Base-by-base conservation (phyloP, 2,329 filamentous ascomycete species). In the Colletotrichum destructivum region DNA sequence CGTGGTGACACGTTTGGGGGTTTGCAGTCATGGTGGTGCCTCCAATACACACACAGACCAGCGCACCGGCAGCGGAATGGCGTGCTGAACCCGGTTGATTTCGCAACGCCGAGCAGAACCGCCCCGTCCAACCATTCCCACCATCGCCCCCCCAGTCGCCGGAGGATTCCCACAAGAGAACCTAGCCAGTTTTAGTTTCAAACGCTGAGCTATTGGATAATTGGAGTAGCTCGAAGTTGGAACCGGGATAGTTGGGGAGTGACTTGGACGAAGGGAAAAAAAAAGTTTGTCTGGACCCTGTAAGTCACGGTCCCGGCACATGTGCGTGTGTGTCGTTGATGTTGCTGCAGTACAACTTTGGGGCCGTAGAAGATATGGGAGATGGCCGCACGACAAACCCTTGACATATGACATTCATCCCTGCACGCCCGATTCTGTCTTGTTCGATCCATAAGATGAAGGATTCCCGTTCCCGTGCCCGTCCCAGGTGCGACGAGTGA, bases 11-110 rank as follows among this genome's bases (percentile, higher is more conserved):
- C 11, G 23, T 6, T 7, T 54, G 23, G 51, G 15, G 11, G 18
- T 35, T 9, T 35, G 11, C 8, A 2, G 31, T 2, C 31, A 35
- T 35, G 31, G 31, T 35, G 31, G 31, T 35, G 8, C 8, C 31
- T 11, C 31, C 31, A 35, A 35, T 9, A 35, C 31, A 35, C 9
- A 35, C 31, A 35, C 31, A 47, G 40, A 64, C 26, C 54, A 9
- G 59, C 69, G 65, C 59, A 54, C 65, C 59, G 65, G 56, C 65
- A 55, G 60, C 69, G 59, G 69, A 60, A 72, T 72, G 69, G 42
- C 69, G 69, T 72, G 69, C 65, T 72, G 69, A 63, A 38, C 65
- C 59, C 47, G 52, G 59, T 35, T 59, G 69, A 72, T 69, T 69
- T 72, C 69, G 69, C 66, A 69, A 57, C 54, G n/a, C 46, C 56